Evolutionary conservation across 495 filamentous ascomycete species (phyloP).

Genomic region (Xylaria bambusicola): DNA sequence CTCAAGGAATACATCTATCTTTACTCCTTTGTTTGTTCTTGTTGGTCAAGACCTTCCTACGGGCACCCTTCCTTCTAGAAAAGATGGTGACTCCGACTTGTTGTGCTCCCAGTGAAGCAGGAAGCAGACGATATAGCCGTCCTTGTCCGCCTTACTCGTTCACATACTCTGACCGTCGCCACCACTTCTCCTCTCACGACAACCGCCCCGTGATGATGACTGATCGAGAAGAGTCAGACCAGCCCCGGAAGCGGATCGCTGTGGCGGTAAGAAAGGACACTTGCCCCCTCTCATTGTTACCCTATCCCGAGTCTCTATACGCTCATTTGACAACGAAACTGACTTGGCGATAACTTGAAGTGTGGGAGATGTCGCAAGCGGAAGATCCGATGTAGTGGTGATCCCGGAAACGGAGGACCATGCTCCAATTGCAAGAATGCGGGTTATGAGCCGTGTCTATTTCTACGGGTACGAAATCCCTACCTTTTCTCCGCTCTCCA

Average conservation of each 20-base stretch:
- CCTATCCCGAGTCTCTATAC: not conserved
- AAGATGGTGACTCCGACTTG: slow-evolving; percentile 47
- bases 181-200: slow-evolving; percentile 38
- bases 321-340: not conserved
- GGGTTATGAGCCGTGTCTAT: slow-evolving; percentile 70
- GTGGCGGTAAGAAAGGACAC: slow-evolving; percentile 61
- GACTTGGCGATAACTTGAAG: slow-evolving; percentile 46
- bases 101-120: slow-evolving; percentile 33
- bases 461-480: slow-evolving; percentile 64
- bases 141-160: slow-evolving; percentile 38
- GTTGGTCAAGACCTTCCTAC: slow-evolving; percentile 7
- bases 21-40: slow-evolving; percentile 22
- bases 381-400: slow-evolving; percentile 96
- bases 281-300: slow-evolving; percentile 3
- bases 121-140: slow-evolving; percentile 45
- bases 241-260: slow-evolving; percentile 61
- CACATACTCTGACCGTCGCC: slow-evolving; percentile 39
- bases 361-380: slow-evolving; percentile 88
- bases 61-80: not conserved
- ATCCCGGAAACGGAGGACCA: slow-evolving; percentile 69
- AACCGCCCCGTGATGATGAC: slow-evolving; percentile 40
- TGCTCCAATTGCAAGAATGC: slow-evolving; percentile 83
- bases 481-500: not conserved
- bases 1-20: slow-evolving; percentile 23
- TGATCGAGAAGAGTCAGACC: slow-evolving; percentile 44